Percentiles rank a stretch among this genome's conserved stretches.
Conservation (phyloP, 768 basidiomycete species). For the Chalciporus chontae region DNA sequence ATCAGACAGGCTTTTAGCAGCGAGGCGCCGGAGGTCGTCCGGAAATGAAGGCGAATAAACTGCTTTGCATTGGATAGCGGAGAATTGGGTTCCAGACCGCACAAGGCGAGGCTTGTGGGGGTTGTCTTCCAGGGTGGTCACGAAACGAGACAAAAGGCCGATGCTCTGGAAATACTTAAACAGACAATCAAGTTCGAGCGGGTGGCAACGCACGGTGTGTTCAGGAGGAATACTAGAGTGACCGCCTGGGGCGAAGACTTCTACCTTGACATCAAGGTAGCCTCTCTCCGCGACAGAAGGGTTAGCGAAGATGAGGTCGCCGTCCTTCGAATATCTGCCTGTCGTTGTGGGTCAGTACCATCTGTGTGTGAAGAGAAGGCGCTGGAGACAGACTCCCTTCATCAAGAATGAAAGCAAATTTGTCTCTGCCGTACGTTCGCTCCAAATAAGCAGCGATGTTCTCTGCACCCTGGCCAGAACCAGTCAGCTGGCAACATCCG, state of each 20-base stretch:
- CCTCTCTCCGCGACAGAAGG: constrained; percentile 74
- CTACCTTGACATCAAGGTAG: constrained; percentile 55
- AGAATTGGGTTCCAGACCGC: constrained; percentile 12
- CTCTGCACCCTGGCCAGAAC: constrained; percentile 45
- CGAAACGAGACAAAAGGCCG: constrained; percentile 65
- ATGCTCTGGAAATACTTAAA: constrained; percentile 46
- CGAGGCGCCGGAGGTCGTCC: constrained; percentile 39
- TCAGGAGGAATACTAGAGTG: constrained; percentile 78
- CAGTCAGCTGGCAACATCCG: constrained; percentile 41
- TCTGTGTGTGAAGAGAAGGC: background rate
- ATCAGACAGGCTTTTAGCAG: constrained; percentile 33
- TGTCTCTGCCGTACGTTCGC: constrained; percentile 58
- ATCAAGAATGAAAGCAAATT: constrained; percentile 68
- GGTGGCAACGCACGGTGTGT: constrained; percentile 53
- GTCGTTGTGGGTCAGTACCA: background rate
- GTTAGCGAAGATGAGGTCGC: constrained; percentile 39
- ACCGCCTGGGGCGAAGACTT: constrained; percentile 64
- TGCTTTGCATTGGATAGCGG: constrained; percentile 56
- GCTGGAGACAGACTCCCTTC: constrained; percentile 60
- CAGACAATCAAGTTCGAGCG: constrained; percentile 7
- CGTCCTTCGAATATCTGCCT: constrained; percentile 2
- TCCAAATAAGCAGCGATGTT: constrained; percentile 46
- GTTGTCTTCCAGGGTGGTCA: constrained; percentile 62
- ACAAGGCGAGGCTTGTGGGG: constrained; percentile 50
- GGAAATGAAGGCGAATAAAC: constrained; percentile 54